Evolutionary conservation across 257 asterid species (phyloP).

Genomic region (Jaltomata sinuosa): DNA sequence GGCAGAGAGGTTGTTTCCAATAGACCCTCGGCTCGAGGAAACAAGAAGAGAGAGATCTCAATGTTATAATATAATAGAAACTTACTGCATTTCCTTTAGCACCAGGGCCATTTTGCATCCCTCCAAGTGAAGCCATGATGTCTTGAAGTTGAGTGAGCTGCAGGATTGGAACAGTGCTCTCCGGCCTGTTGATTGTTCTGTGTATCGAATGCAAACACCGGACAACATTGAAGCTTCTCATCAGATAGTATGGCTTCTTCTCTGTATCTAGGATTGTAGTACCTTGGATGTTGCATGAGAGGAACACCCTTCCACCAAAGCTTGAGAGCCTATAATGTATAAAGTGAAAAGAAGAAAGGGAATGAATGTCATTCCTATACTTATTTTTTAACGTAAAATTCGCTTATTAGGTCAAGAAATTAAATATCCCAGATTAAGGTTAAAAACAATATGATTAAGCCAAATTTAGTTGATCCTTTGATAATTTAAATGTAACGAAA

Average conservation of each 20-base stretch:
- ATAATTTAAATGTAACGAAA: not conserved
- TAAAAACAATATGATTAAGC: not conserved
- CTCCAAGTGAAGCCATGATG: conserved; percentile 58
- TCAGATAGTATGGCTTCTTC: conserved; percentile 30
- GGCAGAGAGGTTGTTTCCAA: too few relatives aligned
- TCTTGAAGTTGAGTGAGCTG: conserved; percentile 4
- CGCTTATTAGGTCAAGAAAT: not conserved
- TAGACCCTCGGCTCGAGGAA: too few relatives aligned
- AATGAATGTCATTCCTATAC: not conserved
- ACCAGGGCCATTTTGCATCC: conserved; percentile 95
- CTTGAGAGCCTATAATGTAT: conserved; percentile 49
- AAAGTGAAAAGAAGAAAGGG: not conserved
- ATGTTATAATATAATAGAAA: not conserved
- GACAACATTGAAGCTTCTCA: conserved; percentile 31
- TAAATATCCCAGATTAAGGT: not conserved
- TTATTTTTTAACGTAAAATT: not conserved
- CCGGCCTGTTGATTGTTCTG: conserved; percentile 9
- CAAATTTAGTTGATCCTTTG: not conserved
- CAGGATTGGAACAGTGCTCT: conserved; percentile 9
- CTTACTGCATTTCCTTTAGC: conserved; percentile 26
- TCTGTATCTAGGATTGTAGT: conserved; percentile 41
- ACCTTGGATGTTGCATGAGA: conserved; percentile 67
- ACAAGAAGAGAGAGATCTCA: not conserved
- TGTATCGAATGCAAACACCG: conserved; percentile 10
- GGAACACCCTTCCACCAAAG: conserved; percentile 86